A percentile compares a stretch with the other conserved stretches of the same genome.
Evolutionary conservation across 305 asterid species (phyloP).

Genomic region (Fraxinus xanthoxyloides): DNA sequence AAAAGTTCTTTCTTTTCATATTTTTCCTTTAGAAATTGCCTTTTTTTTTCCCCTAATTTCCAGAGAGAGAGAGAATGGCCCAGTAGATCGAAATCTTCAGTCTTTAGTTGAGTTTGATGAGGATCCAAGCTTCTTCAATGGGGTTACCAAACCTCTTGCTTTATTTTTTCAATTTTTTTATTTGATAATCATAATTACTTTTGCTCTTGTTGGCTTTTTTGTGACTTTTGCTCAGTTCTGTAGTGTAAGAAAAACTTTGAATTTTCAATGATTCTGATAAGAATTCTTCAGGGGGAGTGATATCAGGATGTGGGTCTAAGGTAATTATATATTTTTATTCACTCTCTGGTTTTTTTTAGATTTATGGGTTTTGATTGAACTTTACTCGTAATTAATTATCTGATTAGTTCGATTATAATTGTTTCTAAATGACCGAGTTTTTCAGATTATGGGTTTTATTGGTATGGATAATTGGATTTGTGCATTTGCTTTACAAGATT

Average conservation of each 20-base stretch:
- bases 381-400: conserved; percentile 17
- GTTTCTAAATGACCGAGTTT: conserved; percentile 19
- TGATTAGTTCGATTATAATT: conserved; percentile 18
- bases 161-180: not conserved
- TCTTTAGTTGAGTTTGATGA: conserved; percentile 18
- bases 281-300: conserved; percentile 35
- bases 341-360: not conserved
- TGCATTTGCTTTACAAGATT: conserved; percentile 5
- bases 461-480: conserved; percentile 26
- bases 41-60: not conserved
- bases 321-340: conserved; percentile 30
- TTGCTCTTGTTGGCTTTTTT: not conserved
- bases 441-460: conserved; percentile 21
- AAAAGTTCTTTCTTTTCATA: not conserved
- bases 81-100: conserved; percentile 21
- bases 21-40: not conserved
- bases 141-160: conserved; percentile 14
- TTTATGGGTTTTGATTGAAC: conserved; percentile 25
- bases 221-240: not conserved
- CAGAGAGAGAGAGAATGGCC: conserved; percentile 8
- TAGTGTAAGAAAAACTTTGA: conserved; percentile 19
- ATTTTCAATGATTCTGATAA: conserved; percentile 42
- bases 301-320: conserved; percentile 77
- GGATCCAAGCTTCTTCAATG: conserved; percentile 23
- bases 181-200: not conserved